phyloP scores from a whole-genome alignment of 257 asterid species.

The Salvia splendens region DNA sequence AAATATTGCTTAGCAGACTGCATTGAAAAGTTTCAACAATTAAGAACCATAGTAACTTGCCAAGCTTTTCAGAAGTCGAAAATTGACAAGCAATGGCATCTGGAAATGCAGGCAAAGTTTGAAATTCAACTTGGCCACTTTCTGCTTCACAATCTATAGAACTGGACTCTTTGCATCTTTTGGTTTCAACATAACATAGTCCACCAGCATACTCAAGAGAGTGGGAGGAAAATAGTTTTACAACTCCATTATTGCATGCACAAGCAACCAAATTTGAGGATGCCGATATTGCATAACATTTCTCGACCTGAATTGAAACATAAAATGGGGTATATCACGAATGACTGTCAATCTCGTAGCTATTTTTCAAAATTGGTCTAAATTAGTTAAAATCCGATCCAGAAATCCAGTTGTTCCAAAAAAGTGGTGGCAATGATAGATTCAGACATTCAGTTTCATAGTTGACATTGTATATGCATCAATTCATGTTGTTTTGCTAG shows the following conservation, averaged over 20 bases:
- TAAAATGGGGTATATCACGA: slow-evolving; percentile 1
- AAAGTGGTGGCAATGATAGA: slow-evolving; percentile 5
- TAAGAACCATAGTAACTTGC: slow-evolving; percentile 43
- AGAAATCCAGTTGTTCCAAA: slow-evolving; percentile 12
- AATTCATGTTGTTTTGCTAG: background rate
- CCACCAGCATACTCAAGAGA: slow-evolving; percentile 57
- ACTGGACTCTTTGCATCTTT: slow-evolving; percentile 40
- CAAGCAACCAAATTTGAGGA: slow-evolving; percentile 66
- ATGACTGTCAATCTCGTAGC: slow-evolving; percentile 13
- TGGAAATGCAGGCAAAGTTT: slow-evolving; percentile 42
- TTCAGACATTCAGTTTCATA: background rate
- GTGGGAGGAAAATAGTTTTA: slow-evolving; percentile 46
- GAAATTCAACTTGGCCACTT: slow-evolving; percentile 34
- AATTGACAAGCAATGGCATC: slow-evolving; percentile 79
- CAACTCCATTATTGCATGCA: slow-evolving; percentile 69
- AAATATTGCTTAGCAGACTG: slow-evolving; percentile 33
- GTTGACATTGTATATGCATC: slow-evolving; percentile 7
- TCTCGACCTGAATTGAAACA: slow-evolving; percentile 57
- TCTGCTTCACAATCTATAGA: slow-evolving; percentile 34
- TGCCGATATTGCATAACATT: slow-evolving; percentile 60
- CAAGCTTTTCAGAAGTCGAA: slow-evolving; percentile 62
- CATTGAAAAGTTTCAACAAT: slow-evolving; percentile 23
- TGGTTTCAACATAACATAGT: slow-evolving; percentile 51
- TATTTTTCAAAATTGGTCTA: background rate
- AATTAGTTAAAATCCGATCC: background rate